A percentile compares a stretch with the other conserved stretches of the same genome.
Evolutionary conservation across 306 rosid species (phyloP).

Genomic region (Gynostemma pentaphyllum): DNA sequence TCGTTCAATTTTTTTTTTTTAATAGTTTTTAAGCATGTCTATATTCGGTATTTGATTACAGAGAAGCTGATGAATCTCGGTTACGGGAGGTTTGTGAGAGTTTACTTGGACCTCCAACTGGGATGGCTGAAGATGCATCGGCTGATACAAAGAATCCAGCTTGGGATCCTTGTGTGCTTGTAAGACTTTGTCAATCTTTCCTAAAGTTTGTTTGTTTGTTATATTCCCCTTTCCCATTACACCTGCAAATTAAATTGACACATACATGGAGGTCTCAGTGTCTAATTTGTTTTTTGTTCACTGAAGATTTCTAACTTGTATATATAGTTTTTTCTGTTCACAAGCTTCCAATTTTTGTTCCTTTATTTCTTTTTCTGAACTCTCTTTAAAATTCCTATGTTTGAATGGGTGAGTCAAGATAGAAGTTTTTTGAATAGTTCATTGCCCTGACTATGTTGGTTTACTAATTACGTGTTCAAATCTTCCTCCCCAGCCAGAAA

Average conservation of each 20-base stretch:
- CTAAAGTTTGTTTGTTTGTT: too few species aligned
- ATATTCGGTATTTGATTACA: constrained; percentile 25
- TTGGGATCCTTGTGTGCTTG: constrained; percentile 94
- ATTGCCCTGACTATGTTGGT: not conserved
- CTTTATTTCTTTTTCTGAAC: not conserved
- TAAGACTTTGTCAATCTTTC: constrained; percentile 26
- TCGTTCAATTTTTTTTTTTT: not conserved
- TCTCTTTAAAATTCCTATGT: not conserved
- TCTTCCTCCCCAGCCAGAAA: too few species aligned
- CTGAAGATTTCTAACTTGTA: not conserved
- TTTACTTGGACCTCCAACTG: constrained; percentile 96
- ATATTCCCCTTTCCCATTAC: not conserved
- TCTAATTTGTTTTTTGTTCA: not conserved
- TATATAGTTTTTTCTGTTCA: not conserved
- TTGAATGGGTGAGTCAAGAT: not conserved
- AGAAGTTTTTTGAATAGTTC: not conserved
- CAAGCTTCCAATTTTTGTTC: not conserved
- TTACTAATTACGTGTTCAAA: too few species aligned
- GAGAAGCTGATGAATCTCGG: constrained; percentile 97
- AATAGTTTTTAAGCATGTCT: not conserved
- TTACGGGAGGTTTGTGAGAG: constrained; percentile 89
- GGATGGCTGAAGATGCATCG: constrained; percentile 62
- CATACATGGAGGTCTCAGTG: not conserved
- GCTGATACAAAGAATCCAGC: constrained; percentile 44
- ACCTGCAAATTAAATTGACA: not conserved